Base-by-base conservation (phyloP, 306 rosid species). In the Ceratonia siliqua region DNA sequence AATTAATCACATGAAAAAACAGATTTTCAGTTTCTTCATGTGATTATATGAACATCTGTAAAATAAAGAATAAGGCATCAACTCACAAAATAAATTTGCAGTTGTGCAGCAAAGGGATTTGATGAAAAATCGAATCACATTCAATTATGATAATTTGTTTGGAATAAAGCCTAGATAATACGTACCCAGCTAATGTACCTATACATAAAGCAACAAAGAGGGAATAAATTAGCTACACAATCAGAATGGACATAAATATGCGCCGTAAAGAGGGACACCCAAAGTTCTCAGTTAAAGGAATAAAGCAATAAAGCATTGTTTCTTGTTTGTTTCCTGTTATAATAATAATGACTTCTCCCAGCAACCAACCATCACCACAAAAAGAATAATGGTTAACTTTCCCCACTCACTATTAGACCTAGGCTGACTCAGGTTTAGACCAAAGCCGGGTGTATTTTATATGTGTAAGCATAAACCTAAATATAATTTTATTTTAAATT, bases 191-290 rank as follows among this genome's bases (percentile, higher is more conserved):
- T 62, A 35, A 18, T 33, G 17, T 61, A 33, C 27, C 15, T 18
- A 61, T 5, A 36, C 9, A 6, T n/a, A 32, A 22, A 21, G 15
- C 10, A 35, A 24, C 12, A 41, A 71, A 32, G 17, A 14, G 17
- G 58, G 68, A 58, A 57, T 41, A 57, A 21, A 39, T 6, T 13
- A 41, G 33, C 54, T 46, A n/a, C 57, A 45, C 43, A 48, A 46
- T 32, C 7, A 8, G n/a, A 68, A 68, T 38, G 39, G 55, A 73
- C 55, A 79, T 62, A 42, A 72, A 70, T 78, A 70, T 35, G 52
- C 56, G 58, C 58, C 64, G 59, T 66, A 79, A 80, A 57, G 79
- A 79, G 76, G 38, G 66, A 57, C 65, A 65, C 48, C 27, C 52
- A 55, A 30, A 79, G 69, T 45, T 62, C 73, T 22, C 39, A 46